Evolutionary conservation across 306 rosid genomes (phyloP), one percentile per base, ranked within the genome.

Genomic region (Elaeagnus macrophylla): DNA sequence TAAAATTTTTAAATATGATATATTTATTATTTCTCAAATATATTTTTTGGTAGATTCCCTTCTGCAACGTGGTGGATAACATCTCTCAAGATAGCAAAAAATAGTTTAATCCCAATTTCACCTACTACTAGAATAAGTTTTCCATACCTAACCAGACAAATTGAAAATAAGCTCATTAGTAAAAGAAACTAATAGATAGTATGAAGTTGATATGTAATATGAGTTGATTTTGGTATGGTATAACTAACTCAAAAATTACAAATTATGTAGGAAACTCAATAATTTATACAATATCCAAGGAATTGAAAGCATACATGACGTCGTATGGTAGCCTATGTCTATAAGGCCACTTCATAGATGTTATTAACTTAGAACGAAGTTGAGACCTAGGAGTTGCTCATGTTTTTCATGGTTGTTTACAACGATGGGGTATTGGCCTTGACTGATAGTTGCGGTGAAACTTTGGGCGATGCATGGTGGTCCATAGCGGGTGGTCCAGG

Each of bases 331-430:
- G 69, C 69, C 79, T 94, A 65, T 90, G 95, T 44, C 97, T 95
- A 32, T 90, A 86, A 56, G 97, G 97, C 63, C 95, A 95, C 46
- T 90, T 95, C 40, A 90, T 91, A 8, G 91, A 86, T 62, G 83
- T 82, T 61, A 82, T 83, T 51, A 90, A 25, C 65, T 48, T 57
- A 7, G 56, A 53, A 39, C 10, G 57, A 68, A 73, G 70, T 36
- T 18, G 37, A 60, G 54, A 60, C n/a, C n/a, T n/a, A n/a, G n/a
- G n/a, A n/a, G n/a, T n/a, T n/a, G n/a, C n/a, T n/a, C n/a, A n/a
- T n/a, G n/a, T n/a, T n/a, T n/a, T n/a, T n/a, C n/a, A n/a, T n/a
- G n/a, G n/a, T n/a, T n/a, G n/a, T n/a, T n/a, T n/a, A n/a, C n/a
- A n/a, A n/a, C n/a, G n/a, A n/a, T n/a, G n/a, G n/a, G n/a, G n/a